Conservation (phyloP, 805 yeast genomes). For the Barnettozyma sucrosica region DNA sequence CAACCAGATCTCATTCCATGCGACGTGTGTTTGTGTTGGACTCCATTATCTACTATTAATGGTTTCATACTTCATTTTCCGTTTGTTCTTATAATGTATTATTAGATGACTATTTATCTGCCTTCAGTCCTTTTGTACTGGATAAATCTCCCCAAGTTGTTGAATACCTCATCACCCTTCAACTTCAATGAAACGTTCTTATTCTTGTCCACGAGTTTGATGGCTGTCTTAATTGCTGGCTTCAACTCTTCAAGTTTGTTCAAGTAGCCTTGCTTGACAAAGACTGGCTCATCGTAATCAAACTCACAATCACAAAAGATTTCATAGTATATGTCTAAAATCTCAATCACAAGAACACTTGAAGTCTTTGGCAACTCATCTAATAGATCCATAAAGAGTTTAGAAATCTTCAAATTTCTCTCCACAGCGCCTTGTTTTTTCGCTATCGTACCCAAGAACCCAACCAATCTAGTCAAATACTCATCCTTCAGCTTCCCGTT, state of each 20-base stretch:
- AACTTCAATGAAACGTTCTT: conserved; percentile 49
- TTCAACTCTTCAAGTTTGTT: conserved; percentile 35
- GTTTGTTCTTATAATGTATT: neutral
- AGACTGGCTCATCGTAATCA: conserved; percentile 63
- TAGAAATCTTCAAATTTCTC: conserved; percentile 39
- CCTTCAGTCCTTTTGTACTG: conserved; percentile 58
- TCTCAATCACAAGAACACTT: conserved; percentile 46
- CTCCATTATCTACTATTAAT: neutral
- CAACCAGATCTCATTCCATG: neutral
- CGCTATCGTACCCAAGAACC: conserved; percentile 49
- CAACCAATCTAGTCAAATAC: conserved; percentile 38
- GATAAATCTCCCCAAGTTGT: conserved; percentile 69
- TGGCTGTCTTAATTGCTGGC: conserved; percentile 44
- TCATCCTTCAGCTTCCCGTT: conserved; percentile 32
- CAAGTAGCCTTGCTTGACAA: conserved; percentile 48
- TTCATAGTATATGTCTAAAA: conserved; percentile 65
- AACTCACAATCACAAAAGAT: conserved; percentile 69
- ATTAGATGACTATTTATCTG: neutral
- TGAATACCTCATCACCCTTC: conserved; percentile 59
- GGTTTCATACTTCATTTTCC: no score
- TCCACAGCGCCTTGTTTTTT: conserved; percentile 38
- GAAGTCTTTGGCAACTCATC: conserved; percentile 24
- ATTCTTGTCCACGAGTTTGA: conserved; percentile 65
- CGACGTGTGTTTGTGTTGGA: neutral
- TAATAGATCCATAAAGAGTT: conserved; percentile 36